Evolutionary conservation across 345 rosid species (phyloP), one percentile per base, ranked within the genome.

Genomic region (Ailanthus altissimus): DNA sequence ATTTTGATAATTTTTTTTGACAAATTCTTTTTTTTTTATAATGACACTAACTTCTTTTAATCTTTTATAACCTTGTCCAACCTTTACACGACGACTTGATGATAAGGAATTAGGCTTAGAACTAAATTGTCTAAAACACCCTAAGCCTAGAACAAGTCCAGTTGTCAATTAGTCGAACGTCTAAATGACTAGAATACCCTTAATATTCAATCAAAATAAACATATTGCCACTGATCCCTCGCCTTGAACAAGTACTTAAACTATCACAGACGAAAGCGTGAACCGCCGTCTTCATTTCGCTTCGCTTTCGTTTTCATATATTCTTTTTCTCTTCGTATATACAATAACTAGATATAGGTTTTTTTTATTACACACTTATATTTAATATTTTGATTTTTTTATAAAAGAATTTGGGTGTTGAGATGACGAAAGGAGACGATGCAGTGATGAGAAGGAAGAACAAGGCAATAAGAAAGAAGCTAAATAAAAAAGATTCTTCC

Each of bases 361-460:
- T n/a, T n/a, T n/a, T n/a, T n/a, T n/a, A n/a, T n/a, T 28, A 28
- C 68, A 18, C 28, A 23, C 26, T 4, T 15, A 8, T 4, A 1
- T 42, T n/a, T 4, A n/a, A 4, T 26, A 49, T 69, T 20, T 28
- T 8, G 7, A 1, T 26, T 6, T n/a, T n/a, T 15, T 8, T 25
- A 2, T 0, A 32, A 32, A n/a, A n/a, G n/a, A n/a, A 11, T 56
- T 14, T 40, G n/a, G 7, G 13, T 53, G 28, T 38, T 42, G 47
- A 51, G 51, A 93, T 93, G 99, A 90, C 86, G 18, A 91, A 91
- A 78, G 99, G 97, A 8, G 97, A 90, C 73, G 97, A 92, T 81
- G 77, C 85, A 14, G 58, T 85, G 56, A 73, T 54, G 82, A 90
- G 78, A 76, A 90, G 87, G 93, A 91, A 84, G 90, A 94, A 86